Base-by-base conservation (phyloP, 352 stramenopile species). In the Detonula confervacea region DNA sequence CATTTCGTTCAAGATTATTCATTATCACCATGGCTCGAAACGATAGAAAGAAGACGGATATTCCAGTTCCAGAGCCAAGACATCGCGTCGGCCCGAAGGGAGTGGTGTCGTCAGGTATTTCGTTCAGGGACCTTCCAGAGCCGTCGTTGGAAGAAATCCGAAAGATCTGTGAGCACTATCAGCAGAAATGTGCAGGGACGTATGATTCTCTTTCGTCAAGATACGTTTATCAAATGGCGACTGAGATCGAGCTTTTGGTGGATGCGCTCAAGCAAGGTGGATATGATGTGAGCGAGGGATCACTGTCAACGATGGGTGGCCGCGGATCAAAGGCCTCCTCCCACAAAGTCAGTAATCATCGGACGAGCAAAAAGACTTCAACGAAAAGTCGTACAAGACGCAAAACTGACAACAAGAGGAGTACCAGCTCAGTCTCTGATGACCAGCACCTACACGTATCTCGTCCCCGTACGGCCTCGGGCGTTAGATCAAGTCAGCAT, bases 171-270 rank as follows among this genome's bases (percentile, higher is more conserved):
- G 73, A 86, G 35, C 79, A 86, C 46, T 86, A 86, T 35, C 67
- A 86, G 46, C 42, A 67, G 12, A 86, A 86, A 74, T 75, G 56
- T 49, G 62, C 73, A 25, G 79, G 79, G 11, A 80, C 67, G 20
- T 86, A 86, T 42, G 68, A 82, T 54, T 86, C 79, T 46, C 73
- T 86, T 47, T 64, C 79, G 56, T 86, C 79, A 60, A 72, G 79
- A 71, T 86, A 86, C 73, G 73, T 86, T 6, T 80, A 80, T 64
- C 79, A 86, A 77, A 86, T 86, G 79, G 67, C 79, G 12, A 80
- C 46, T 11, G 79, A 86, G 59, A 80, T 86, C 55, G 73, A 86
- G 42, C 42, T 64, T 14, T 72, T 85, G 71, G 71, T 85, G 11
- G 77, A 85, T 47, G 42, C 68, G 14, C 55, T 85, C 57, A 73